phyloP scores from a whole-genome alignment of 495 filamentous ascomycete genomes.

The Lophiostoma macrostomum region DNA sequence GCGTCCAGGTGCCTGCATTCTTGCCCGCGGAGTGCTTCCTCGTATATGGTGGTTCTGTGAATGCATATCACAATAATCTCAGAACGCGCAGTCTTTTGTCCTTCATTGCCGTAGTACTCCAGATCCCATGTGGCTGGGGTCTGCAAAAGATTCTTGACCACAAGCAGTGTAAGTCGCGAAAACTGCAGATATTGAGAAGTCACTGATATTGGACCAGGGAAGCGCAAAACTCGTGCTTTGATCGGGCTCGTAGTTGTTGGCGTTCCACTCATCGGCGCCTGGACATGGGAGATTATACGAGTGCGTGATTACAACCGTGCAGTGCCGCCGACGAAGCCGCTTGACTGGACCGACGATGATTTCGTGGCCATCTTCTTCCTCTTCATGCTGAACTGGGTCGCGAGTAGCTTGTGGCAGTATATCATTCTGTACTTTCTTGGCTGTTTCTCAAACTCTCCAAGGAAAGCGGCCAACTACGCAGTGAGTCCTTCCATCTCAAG shows the following conservation, averaged over 20 bases:
- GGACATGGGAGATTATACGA: slow-evolving; percentile 4
- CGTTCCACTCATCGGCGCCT: neutral
- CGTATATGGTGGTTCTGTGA: slow-evolving; percentile 12
- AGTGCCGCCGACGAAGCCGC: neutral
- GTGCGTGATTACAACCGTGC: slow-evolving; percentile 1
- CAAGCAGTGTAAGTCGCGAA: neutral
- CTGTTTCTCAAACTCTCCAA: slow-evolving; percentile 2
- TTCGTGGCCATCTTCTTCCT: slow-evolving; percentile 6
- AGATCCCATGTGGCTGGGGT: slow-evolving; percentile 5
- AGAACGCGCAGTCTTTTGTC: neutral
- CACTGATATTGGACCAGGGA: neutral
- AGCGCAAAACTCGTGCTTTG: slow-evolving; percentile 2
- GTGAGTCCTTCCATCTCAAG: neutral
- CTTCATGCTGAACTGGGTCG: neutral
- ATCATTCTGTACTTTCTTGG: slow-evolving; percentile 3
- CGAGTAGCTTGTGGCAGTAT: slow-evolving; percentile 2
- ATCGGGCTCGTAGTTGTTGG: slow-evolving; percentile 7
- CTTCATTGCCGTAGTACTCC: slow-evolving; percentile 4
- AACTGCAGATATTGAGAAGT: neutral
- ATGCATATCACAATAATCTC: slow-evolving; percentile 14
- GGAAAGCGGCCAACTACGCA: slow-evolving; percentile 7
- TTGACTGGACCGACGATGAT: slow-evolving; percentile 1
- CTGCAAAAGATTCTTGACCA: slow-evolving; percentile 11
- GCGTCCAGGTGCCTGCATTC: slow-evolving; percentile 7
- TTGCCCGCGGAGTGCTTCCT: slow-evolving; percentile 10